Percentiles rank a stretch among this genome's conserved stretches.
These are phyloP conservation scores for Serendipita sp. DNA, from an alignment of 768 basidiomycete species.

Conservation along the genomic window DNA sequence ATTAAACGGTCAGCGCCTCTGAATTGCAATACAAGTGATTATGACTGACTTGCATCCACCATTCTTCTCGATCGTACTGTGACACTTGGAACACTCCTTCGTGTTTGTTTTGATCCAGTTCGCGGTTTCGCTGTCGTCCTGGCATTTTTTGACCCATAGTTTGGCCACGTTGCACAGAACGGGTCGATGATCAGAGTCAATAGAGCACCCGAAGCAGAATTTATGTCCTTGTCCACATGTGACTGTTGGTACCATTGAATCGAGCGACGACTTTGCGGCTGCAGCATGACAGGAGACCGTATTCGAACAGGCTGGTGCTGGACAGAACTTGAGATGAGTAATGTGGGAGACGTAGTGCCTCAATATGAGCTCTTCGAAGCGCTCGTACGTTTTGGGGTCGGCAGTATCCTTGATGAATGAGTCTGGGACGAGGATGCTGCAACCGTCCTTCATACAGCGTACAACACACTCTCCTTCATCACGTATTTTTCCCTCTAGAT, in stretches of 20 bases:
- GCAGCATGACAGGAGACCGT: constrained; percentile 86
- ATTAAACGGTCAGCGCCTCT: constrained; percentile 2
- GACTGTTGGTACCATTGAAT: constrained; percentile 77
- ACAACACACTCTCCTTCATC: constrained; percentile 62
- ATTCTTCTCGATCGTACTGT: constrained; percentile 99
- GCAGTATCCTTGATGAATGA: constrained; percentile 43
- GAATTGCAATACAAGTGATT: not conserved
- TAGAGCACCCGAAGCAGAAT: constrained; percentile 90
- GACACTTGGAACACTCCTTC: constrained; percentile 92
- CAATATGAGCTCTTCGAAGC: constrained; percentile 77
- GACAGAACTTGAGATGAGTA: constrained; percentile 79
- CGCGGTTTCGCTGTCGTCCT: constrained; percentile 93
- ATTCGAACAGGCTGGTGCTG: constrained; percentile 84
- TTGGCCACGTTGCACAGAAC: constrained; percentile 76
- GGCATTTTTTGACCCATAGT: constrained; percentile 95
- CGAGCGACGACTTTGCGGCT: constrained; percentile 53
- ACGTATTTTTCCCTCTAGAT: constrained; percentile 62
- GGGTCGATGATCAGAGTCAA: constrained; percentile 82
- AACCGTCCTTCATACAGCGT: constrained; percentile 70
- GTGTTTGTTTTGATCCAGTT: constrained; percentile 99
- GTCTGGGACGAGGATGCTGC: constrained; percentile 49
- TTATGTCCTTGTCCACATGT: constrained; percentile 53
- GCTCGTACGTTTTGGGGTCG: constrained; percentile 34
- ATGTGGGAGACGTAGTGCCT: constrained; percentile 82
- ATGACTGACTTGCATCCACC: constrained; percentile 94